Base-by-base conservation (phyloP, 106 monocot species). In the Allium sativum region DNA sequence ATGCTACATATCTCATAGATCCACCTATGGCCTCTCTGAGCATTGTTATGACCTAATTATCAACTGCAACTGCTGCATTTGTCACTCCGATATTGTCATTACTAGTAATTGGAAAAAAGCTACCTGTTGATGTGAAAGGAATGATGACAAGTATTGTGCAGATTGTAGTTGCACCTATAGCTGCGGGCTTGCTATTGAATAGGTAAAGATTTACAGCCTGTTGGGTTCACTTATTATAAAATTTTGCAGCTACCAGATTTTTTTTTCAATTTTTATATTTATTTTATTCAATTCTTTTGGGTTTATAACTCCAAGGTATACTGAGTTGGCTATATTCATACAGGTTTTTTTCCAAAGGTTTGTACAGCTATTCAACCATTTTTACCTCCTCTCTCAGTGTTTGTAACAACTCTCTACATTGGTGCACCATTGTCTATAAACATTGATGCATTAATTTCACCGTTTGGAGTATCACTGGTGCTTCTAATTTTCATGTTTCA, bases 131-230 rank as follows among this genome's bases (percentile, higher is more conserved):
- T 80, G 98, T 98, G 7, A 85, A 68, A 78, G 98, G 92, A 61
- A 98, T 98, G 98, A 98, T 98, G 98, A 80, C 80, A 16, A 98
- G 98, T 65, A 98, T 98, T 44, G 65, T 79, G 56, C 98, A 98
- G 71, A 98, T 98, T 72, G 98, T 98, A 7, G 80, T 98, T 84
- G 80, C 76, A 59, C 98, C 98, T 17, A 98, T 98, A 76, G 74
- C 78, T 21, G 74, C 80, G 21, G 98, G 98, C 31, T 69, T 98
- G 51, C 71, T 92, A 73, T 67, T 98, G 56, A 98, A 98, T 75
- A 88, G 88, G 98, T 98, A 78, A 52, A 4, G 20, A 47, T 52
- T 12, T 31, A 31, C 31, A 31, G 5, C 31, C 31, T 31, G 14
- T 21, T 12, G 47, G 21, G 10, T 10, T 60, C 22, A 61, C 14